These are phyloP conservation scores for Thalia dealbata DNA, from an alignment of 176 grass and related monocot genomes.

Conservation along the genomic window DNA sequence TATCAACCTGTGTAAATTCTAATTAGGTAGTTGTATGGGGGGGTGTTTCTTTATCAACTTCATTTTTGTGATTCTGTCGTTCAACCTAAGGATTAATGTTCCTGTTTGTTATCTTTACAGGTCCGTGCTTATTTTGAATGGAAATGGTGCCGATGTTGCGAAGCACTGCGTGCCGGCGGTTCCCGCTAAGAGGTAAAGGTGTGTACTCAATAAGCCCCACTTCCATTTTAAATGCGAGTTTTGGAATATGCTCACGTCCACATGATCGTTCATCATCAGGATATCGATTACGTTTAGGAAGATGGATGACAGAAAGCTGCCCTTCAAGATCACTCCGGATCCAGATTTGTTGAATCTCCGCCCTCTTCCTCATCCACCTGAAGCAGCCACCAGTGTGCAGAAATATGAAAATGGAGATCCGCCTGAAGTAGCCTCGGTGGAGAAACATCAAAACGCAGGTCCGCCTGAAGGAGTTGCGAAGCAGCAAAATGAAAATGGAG, in stretches of 20 bases:
- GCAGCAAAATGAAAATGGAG: not conserved
- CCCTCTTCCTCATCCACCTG: not conserved
- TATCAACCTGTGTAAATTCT: too few relatives aligned
- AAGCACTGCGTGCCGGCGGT: constrained; percentile 66
- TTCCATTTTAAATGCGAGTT: not conserved
- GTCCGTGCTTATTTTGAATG: constrained; percentile 45
- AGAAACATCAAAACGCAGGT: not conserved
- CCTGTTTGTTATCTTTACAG: constrained; percentile 15
- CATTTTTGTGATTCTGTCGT: not conserved
- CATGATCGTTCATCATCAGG: constrained; percentile 14
- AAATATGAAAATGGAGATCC: not conserved
- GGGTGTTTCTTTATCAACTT: not conserved
- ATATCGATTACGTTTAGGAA: constrained; percentile 71
- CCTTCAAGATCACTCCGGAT: constrained; percentile 22
- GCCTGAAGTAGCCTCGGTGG: not conserved
- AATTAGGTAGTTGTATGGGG: too few relatives aligned
- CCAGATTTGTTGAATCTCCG: constrained; percentile 23
- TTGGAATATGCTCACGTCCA: not conserved
- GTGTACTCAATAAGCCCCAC: too few relatives aligned
- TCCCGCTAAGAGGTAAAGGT: constrained; percentile 29
- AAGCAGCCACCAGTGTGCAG: not conserved
- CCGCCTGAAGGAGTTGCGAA: not conserved
- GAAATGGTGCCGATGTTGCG: constrained; percentile 49
- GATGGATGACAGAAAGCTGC: constrained; percentile 36
- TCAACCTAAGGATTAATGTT: not conserved